A percentile compares a stretch with the other conserved stretches of the same genome.
Evolutionary conservation across 768 basidiomycete genomes (phyloP).

Genomic region (Suillus weaverae): DNA sequence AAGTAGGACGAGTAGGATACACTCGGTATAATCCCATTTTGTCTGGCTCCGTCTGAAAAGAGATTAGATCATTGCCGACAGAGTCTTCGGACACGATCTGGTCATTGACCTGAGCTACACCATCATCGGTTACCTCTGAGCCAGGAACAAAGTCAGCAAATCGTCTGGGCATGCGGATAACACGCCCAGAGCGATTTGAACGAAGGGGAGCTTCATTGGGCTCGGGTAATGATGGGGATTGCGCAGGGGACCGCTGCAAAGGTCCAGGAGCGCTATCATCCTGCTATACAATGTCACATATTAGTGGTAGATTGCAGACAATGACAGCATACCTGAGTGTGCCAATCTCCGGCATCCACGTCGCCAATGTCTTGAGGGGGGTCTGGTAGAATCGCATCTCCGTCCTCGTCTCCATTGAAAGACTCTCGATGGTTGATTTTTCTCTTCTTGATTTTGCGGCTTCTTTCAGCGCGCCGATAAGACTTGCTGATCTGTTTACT

Average conservation of each 20-base stretch:
- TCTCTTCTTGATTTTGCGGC: not conserved
- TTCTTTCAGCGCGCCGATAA: not conserved
- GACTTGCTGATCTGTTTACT: not conserved
- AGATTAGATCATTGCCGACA: not conserved
- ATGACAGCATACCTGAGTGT: not conserved
- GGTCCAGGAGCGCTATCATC: no score
- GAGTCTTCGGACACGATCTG: not conserved
- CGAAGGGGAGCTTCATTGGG: not conserved
- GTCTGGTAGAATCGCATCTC: no score
- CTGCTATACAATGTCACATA: not conserved
- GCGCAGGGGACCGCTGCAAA: no score
- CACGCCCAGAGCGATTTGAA: not conserved
- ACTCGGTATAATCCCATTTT: not conserved
- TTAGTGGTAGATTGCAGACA: not conserved
- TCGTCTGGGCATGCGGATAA: not conserved
- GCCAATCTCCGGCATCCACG: not conserved
- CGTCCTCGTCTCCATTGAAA: no score
- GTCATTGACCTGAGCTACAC: not conserved
- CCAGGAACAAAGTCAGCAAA: constrained; percentile 10
- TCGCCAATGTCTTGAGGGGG: not conserved
- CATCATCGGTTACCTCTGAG: not conserved
- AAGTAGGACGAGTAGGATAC: not conserved
- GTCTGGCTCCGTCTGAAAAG: not conserved
- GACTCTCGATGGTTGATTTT: not conserved
- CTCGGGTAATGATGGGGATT: no score